phyloP scores from a whole-genome alignment of 352 stramenopile genomes.

The Phytophthora capsici region DNA sequence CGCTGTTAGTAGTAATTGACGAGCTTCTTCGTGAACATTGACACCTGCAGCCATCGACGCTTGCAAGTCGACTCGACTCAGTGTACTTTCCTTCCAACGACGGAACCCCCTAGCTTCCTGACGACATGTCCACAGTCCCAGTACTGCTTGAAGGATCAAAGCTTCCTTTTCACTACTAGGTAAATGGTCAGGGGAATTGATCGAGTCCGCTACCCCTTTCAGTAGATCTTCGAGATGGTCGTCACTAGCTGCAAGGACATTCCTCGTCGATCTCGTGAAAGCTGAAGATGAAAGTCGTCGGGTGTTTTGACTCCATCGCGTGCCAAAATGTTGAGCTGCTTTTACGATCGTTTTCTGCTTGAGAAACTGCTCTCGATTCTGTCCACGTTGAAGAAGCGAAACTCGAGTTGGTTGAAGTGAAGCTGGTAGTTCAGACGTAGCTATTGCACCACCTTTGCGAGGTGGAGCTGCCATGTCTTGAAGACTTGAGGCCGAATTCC shows the following conservation, averaged over 20 bases:
- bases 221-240: constrained; percentile 36
- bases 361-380: constrained; percentile 17
- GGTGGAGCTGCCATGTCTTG: constrained; percentile 7
- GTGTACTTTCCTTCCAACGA: constrained; percentile 31
- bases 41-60: constrained; percentile 19
- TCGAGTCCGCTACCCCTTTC: constrained; percentile 20
- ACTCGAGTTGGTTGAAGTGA: constrained; percentile 17
- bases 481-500: neutral
- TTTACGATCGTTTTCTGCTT: constrained; percentile 8
- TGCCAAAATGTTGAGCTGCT: neutral
- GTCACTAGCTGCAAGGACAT: constrained; percentile 26
- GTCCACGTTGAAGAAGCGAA: constrained; percentile 26
- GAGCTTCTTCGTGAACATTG: constrained; percentile 31
- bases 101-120: constrained; percentile 29
- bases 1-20: constrained; percentile 33
- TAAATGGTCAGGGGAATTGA: constrained; percentile 20
- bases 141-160: constrained; percentile 27
- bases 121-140: constrained; percentile 30
- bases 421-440: constrained; percentile 2
- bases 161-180: constrained; percentile 12
- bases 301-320: neutral
- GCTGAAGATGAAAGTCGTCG: constrained; percentile 14
- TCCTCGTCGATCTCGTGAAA: constrained; percentile 30
- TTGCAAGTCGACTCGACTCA: constrained; percentile 22
- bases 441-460: constrained; percentile 3